phyloP scores from a whole-genome alignment of 1,284 basidiomycete genomes.

The Omphalotus olearius region DNA sequence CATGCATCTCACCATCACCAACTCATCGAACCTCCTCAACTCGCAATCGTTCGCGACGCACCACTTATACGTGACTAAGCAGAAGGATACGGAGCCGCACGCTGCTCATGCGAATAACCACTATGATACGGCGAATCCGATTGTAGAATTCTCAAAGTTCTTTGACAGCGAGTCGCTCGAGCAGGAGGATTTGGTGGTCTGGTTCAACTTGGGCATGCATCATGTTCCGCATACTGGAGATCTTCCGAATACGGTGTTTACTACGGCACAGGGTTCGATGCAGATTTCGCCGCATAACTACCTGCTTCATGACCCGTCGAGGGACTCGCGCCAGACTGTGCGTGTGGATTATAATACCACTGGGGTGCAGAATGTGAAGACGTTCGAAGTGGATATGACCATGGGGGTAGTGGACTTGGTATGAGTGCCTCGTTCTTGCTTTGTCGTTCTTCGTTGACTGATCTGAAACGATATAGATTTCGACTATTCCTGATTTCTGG shows the following conservation, averaged over 20 bases:
- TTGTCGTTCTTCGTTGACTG: not conserved
- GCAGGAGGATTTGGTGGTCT: constrained; percentile 1
- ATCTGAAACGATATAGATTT: constrained; percentile 5
- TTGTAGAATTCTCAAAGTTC: constrained; percentile 17
- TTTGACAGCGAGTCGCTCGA: constrained; percentile 13
- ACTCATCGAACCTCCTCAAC: constrained; percentile 17
- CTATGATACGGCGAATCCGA: constrained; percentile 18
- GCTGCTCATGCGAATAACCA: constrained; percentile 18
- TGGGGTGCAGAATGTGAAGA: constrained; percentile 17
- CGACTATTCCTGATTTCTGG: constrained; percentile 14
- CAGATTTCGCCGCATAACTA: constrained; percentile 19
- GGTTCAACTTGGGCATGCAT: constrained; percentile 18
- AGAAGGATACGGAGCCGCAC: constrained; percentile 19
- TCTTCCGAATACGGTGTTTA: constrained; percentile 20
- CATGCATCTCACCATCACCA: constrained; percentile 17
- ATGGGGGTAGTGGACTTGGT: constrained; percentile 17
- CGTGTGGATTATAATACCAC: constrained; percentile 18
- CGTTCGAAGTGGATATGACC: constrained; percentile 17
- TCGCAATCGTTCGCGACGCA: constrained; percentile 18
- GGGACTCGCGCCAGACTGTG: constrained; percentile 16
- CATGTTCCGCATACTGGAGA: constrained; percentile 21
- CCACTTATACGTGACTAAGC: constrained; percentile 17
- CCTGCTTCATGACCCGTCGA: constrained; percentile 18
- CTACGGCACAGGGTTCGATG: constrained; percentile 19
- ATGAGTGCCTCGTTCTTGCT: not conserved